Conservation (phyloP, 2,329 filamentous ascomycete species). For the Botrytis paeoniae region DNA sequence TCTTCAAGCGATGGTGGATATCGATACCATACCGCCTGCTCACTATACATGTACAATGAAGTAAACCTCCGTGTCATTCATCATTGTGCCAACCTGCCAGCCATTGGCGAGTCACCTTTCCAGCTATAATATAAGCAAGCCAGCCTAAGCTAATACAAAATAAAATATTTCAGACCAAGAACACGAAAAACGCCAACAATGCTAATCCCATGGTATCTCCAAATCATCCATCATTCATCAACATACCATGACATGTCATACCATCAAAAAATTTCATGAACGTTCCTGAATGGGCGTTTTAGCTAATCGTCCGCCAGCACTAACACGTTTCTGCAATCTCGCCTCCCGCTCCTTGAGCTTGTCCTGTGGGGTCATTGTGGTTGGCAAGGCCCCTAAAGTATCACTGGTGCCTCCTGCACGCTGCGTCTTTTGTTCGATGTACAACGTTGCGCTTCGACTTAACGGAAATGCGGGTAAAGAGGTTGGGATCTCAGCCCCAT, state of each 20-base stretch:
- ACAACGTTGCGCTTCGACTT: conserved; percentile 74
- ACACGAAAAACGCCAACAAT: conserved; percentile 35
- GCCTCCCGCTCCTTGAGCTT: conserved; percentile 63
- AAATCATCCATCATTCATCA: conserved; percentile 34
- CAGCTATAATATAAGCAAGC: conserved; percentile 6
- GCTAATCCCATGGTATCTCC: conserved; percentile 37
- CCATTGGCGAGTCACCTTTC: background rate
- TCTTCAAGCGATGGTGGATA: background rate
- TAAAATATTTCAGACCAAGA: conserved; percentile 7
- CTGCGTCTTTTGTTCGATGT: conserved; percentile 74
- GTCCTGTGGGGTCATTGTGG: conserved; percentile 45
- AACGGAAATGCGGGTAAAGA: conserved; percentile 78
- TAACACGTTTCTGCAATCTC: conserved; percentile 74
- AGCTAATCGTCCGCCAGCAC: conserved; percentile 70
- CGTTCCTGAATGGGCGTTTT: conserved; percentile 37
- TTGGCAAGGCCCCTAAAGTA: conserved; percentile 60
- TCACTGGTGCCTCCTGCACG: conserved; percentile 48
- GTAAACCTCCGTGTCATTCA: background rate
- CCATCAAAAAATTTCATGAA: conserved; percentile 23
- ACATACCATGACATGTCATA: conserved; percentile 18
- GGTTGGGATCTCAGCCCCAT: conserved; percentile 82
- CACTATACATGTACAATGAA: conserved; percentile 1
- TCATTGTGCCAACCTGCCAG: conserved; percentile 5
- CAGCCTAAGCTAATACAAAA: conserved; percentile 17
- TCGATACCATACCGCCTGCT: background rate